Evolutionary conservation across 2,329 filamentous ascomycete species (phyloP), one percentile per base, ranked within the genome.

Genomic region (Helminthosporium solani): DNA sequence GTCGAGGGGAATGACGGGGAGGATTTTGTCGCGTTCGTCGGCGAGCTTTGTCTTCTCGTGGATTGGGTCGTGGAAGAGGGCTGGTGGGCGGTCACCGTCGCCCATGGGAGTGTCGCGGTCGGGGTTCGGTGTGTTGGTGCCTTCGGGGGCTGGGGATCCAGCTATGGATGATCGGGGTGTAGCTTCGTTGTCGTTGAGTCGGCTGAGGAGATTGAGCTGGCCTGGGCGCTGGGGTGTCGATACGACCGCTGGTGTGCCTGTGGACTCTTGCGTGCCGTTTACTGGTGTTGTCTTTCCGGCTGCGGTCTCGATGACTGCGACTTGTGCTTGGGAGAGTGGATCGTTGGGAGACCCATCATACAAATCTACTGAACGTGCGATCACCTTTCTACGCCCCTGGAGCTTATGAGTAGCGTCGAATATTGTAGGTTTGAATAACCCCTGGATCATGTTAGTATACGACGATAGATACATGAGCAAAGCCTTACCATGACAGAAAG

Each of bases 341-440:
- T 99, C 94, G 66, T 97, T 95, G 0, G 91, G 89, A 11, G 92
- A 87, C 21, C 87, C 85, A 51, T 97, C 94, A 69, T 99, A 99
- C 11, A 95, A 84, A 66, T 99, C 95, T 60, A 91, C 90, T 0
- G 92, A 96, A 30, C 88, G 86, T 44, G 89, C 85, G 25, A 97
- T 83, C 18, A 97, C 77, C 61, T 86, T 90, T 54, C 90, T 83
- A 40, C 92, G 84, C 33, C 88, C 86, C 16, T 79, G 75, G 9
- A 97, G 80, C 74, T 99, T 99, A 28, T 80, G 73, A 21, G 80
- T 83, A 59, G 90, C 86, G 65, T 95, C 89, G 57, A 97, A 96
- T 44, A 96, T 86, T 2, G 81, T 76, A 0, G 94, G 92, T 49
- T 92, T 87, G 68, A 95, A 96, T 61, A 91, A 88, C n/a, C 90